A percentile compares a stretch with the other conserved stretches of the same genome.
Conservation (phyloP, 2,329 filamentous ascomycete genomes). For the Coniochaeta prunicola region DNA sequence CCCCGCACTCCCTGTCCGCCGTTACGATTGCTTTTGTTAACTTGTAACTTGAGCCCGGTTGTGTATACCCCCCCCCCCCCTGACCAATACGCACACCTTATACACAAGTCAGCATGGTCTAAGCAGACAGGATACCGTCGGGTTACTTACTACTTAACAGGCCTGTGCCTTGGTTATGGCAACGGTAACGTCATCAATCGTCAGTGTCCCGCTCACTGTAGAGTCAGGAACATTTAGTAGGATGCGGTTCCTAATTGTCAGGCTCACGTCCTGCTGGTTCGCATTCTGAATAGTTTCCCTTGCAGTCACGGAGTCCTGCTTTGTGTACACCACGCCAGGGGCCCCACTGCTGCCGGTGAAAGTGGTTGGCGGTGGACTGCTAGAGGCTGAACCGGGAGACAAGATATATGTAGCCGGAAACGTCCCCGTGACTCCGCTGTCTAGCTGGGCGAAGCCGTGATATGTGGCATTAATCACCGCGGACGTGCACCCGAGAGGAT, state of each 20-base stretch:
- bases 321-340: not conserved
- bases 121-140: not conserved
- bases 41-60: too few relatives aligned
- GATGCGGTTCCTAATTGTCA: not conserved
- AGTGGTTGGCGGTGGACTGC: not conserved
- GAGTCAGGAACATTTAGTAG: not conserved
- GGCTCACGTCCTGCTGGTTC: not conserved
- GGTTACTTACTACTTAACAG: not conserved
- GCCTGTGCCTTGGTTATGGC: not conserved
- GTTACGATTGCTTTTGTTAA: too few relatives aligned
- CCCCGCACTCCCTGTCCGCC: too few relatives aligned
- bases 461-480: not conserved
- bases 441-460: conserved; percentile 3
- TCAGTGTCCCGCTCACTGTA: not conserved
- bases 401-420: not conserved
- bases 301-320: not conserved
- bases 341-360: not conserved
- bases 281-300: not conserved
- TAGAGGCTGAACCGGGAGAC: not conserved
- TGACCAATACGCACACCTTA: not conserved
- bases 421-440: not conserved
- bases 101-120: not conserved
- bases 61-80: too few relatives aligned
- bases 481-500: conserved; percentile 7
- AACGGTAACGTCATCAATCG: not conserved